Conservation (phyloP, 2,329 filamentous ascomycete species). For the Fusarium torreyae region DNA sequence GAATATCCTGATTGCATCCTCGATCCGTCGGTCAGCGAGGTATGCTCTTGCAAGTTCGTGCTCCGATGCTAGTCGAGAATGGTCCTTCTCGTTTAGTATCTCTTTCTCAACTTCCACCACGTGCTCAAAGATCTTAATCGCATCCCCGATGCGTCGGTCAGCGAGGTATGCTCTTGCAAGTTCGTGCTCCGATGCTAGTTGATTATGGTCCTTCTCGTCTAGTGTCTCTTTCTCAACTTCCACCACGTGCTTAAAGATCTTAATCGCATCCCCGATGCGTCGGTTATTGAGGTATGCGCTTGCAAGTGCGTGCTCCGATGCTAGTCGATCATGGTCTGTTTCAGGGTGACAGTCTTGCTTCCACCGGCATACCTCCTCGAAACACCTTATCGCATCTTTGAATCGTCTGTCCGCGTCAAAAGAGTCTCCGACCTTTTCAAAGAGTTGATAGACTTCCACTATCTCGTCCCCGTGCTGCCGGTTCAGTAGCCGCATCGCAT, state of each 20-base stretch:
- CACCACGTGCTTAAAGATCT: neutral
- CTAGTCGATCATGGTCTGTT: neutral
- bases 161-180: neutral
- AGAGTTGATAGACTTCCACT: accelerated
- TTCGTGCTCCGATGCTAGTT: neutral
- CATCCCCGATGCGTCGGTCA: accelerated
- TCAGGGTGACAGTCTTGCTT: neutral
- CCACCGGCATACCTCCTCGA: neutral
- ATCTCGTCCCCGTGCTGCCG: too few relatives aligned
- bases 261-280: neutral
- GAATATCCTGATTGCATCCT: too few relatives aligned
- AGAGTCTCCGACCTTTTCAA: accelerated
- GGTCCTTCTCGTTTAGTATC: too few relatives aligned
- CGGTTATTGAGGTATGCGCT: neutral
- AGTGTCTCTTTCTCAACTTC: accelerated
- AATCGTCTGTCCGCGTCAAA: accelerated
- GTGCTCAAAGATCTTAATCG: too few relatives aligned
- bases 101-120: too few relatives aligned
- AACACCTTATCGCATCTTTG: neutral
- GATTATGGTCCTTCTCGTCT: accelerated
- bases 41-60: too few relatives aligned
- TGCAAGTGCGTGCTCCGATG: neutral
- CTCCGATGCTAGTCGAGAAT: too few relatives aligned
- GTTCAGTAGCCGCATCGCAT: neutral
- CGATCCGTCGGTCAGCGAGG: too few relatives aligned